phyloP scores from a whole-genome alignment of 2,329 filamentous ascomycete genomes.

The Colletotrichum kahawae region DNA sequence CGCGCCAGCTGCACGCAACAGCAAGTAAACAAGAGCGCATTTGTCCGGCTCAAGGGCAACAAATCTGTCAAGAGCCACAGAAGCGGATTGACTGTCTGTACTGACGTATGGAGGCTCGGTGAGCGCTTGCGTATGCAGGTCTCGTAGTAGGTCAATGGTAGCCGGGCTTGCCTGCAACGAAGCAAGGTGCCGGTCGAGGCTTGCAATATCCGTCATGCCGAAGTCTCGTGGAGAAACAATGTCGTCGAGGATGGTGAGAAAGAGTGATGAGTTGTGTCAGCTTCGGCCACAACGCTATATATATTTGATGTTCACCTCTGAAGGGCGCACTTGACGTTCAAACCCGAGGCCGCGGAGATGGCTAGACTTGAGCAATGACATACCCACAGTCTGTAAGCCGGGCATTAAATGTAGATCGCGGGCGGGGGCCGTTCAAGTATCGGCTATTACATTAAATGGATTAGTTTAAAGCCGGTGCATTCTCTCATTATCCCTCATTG shows the following conservation, averaged over 20 bases:
- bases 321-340: background rate
- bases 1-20: conserved; percentile 53
- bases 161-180: conserved; percentile 31
- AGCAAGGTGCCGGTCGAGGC: conserved; percentile 31
- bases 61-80: conserved; percentile 51
- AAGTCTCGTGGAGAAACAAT: background rate
- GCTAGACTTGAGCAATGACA: background rate
- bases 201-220: background rate
- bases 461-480: background rate
- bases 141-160: conserved; percentile 31
- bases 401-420: background rate
- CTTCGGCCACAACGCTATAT: background rate
- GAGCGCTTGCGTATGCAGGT: conserved; percentile 35
- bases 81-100: conserved; percentile 21
- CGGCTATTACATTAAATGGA: background rate
- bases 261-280: background rate
- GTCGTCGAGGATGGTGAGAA: background rate
- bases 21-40: conserved; percentile 59
- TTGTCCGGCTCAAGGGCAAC: conserved; percentile 66
- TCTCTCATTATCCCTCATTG: background rate
- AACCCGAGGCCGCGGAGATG: background rate
- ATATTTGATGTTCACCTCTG: background rate
- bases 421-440: background rate
- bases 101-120: conserved; percentile 34
- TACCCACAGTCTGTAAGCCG: background rate